These are phyloP conservation scores for Aspergillus cavernicola DNA, from an alignment of 495 filamentous ascomycete genomes.

Conservation along the genomic window DNA sequence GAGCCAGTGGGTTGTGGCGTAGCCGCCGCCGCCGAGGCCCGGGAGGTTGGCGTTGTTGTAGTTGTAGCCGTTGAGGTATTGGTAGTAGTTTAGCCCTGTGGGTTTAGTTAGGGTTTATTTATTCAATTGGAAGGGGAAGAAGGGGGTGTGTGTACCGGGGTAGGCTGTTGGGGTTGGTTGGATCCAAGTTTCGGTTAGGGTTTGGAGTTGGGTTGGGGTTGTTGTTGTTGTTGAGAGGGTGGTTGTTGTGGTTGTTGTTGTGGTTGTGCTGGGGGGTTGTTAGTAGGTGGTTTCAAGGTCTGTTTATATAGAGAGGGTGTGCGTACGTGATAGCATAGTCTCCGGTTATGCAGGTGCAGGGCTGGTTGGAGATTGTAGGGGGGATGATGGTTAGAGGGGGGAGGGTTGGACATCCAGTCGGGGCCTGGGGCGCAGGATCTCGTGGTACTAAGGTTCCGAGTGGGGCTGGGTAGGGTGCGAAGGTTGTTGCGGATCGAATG, in stretches of 20 bases:
- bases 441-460: background rate
- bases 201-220: background rate
- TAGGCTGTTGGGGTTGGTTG: constrained; percentile 4
- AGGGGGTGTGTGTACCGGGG: background rate
- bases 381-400: background rate
- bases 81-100: constrained; percentile 9
- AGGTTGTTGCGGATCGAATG: constrained; percentile 3
- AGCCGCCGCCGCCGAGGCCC: constrained; percentile 10
- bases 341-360: background rate
- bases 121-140: background rate
- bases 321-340: constrained; percentile 3
- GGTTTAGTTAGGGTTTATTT: too few relatives aligned
- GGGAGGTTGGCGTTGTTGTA: background rate
- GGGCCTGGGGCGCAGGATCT: background rate
- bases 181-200: constrained; percentile 4
- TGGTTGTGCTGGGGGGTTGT: background rate
- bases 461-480: background rate
- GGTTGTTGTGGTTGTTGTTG: background rate
- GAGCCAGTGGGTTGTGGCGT: constrained; percentile 4
- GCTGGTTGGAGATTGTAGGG: background rate
- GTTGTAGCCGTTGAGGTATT: constrained; percentile 13
- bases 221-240: background rate
- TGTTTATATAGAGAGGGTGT: background rate
- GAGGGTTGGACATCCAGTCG: background rate
- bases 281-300: background rate